These are phyloP conservation scores for Umbelopsis sp. DNA, from an alignment of 371 early-diverging fungal genomes.

Conservation along the genomic window DNA sequence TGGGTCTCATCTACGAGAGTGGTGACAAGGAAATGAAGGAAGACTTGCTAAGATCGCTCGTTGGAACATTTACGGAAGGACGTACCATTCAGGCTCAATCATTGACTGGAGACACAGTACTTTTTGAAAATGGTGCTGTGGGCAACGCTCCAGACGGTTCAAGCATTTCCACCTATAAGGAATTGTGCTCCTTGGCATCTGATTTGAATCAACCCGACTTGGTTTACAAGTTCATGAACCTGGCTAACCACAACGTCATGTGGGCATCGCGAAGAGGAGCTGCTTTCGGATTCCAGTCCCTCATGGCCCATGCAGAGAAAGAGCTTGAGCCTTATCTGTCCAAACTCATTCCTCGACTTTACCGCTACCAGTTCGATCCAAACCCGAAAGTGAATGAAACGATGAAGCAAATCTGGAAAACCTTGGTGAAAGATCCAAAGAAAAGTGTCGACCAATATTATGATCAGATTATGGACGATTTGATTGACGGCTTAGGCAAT, in stretches of 20 bases:
- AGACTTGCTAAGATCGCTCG: constrained; percentile 63
- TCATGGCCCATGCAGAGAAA: constrained; percentile 78
- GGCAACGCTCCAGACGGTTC: constrained; percentile 85
- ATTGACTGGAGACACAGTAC: constrained; percentile 76
- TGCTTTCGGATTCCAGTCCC: constrained; percentile 83
- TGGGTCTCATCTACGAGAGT: constrained; percentile 86
- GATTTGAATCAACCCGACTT: constrained; percentile 94
- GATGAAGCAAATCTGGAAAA: constrained; percentile 92
- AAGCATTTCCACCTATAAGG: constrained; percentile 82
- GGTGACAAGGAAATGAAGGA: constrained; percentile 75
- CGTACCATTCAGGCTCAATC: constrained; percentile 64
- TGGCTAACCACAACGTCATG: constrained; percentile 89
- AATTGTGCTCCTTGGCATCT: constrained; percentile 84
- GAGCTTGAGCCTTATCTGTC: constrained; percentile 80
- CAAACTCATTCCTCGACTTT: constrained; percentile 82
- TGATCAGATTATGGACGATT: constrained; percentile 78
- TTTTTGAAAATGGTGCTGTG: constrained; percentile 73
- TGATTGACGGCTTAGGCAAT: constrained; percentile 75
- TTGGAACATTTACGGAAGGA: constrained; percentile 66
- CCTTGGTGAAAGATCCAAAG: constrained; percentile 76
- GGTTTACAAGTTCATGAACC: constrained; percentile 93
- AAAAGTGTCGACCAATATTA: constrained; percentile 82
- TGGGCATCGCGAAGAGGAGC: constrained; percentile 93
- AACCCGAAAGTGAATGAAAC: constrained; percentile 82
- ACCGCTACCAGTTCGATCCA: constrained; percentile 87